These are phyloP conservation scores for Galeopsis tetrahit DNA, from an alignment of 257 asterid species.

Conservation along the genomic window DNA sequence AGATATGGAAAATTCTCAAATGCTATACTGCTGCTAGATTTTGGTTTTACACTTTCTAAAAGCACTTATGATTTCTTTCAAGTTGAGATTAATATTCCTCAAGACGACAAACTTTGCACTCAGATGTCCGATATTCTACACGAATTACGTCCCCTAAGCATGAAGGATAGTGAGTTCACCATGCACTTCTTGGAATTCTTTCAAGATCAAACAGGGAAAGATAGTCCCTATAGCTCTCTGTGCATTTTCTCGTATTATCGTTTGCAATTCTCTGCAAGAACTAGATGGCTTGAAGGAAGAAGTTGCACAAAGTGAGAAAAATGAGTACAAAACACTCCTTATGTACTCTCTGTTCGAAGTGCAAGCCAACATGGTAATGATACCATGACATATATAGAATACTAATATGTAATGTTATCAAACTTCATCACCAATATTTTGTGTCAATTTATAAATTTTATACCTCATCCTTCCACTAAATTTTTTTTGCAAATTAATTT, in stretches of 20 bases:
- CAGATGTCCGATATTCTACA: slow-evolving; percentile 68
- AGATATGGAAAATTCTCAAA: slow-evolving; percentile 79
- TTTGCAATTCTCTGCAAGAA: slow-evolving; percentile 63
- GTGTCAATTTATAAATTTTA: too few relatives aligned
- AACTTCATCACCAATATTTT: too few relatives aligned
- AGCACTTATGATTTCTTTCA: slow-evolving; percentile 68
- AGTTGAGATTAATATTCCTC: slow-evolving; percentile 58
- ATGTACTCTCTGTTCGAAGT: too few relatives aligned
- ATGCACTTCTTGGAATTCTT: slow-evolving; percentile 53
- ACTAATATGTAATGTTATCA: too few relatives aligned
- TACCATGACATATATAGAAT: background rate
- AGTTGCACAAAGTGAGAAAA: slow-evolving; percentile 51
- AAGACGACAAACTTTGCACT: slow-evolving; percentile 50
- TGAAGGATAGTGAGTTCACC: slow-evolving; percentile 47
- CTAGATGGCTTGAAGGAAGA: slow-evolving; percentile 57
- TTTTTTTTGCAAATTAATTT: too few relatives aligned
- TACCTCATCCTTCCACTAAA: too few relatives aligned
- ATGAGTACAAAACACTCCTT: too few relatives aligned
- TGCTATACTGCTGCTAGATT: slow-evolving; percentile 76
- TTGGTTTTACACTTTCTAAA: slow-evolving; percentile 70
- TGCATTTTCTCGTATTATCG: slow-evolving; percentile 79
- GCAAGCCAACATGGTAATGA: too few relatives aligned
- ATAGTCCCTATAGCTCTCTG: slow-evolving; percentile 85
- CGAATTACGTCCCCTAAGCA: slow-evolving; percentile 43
- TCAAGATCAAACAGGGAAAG: slow-evolving; percentile 70